Base-by-base conservation (phyloP, 805 yeast species). In the Nakazawaea ernobii region DNA sequence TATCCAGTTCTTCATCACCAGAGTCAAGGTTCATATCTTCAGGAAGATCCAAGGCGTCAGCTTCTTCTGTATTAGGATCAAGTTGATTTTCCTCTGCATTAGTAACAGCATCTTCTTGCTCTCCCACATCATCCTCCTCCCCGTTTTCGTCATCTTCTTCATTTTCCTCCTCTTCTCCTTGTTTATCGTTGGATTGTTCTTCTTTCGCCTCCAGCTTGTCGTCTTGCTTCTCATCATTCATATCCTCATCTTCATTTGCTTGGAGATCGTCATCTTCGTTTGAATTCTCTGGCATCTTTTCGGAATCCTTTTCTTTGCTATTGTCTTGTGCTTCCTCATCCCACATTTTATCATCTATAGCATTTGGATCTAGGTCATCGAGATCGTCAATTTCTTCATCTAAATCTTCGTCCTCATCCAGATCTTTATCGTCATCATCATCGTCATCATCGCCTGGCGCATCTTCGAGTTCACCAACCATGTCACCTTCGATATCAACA, bases 301-400 rank as follows among this genome's bases (percentile, higher is more conserved):
- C 95, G 8, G 91, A 74, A 38, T 89, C 87, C 60, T 90, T 90
- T 58, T 90, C 96, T 59, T 88, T 86, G 17, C 78, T 74, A 53
- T 79, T 79, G 13, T 83, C 89, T 48, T 81, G 75, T 10, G 84
- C 86, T 61, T 92, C 90, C 58, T 91, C 97, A 59, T 92, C 94
- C 96, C 98, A 92, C 96, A 89, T 89, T 67, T 89, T 92, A 55
- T 92, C 97, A 62, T 92, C 98, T 43, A 92, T 80, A 3, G 96
- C 96, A 65, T 90, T 88, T 1, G 96, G 96, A 71, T 91, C 98
- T 53, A 85, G 71, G 48, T 89, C 95, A 61, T 87, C 95, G 30
- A 92, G 67, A 58, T 91, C 87, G 53, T 92, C 97, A 37, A 90
- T 75, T 59, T 90, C 92, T 53, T 91, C 97, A 59, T 91, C 97